Evolutionary conservation across 331 rosid species (phyloP).

Genomic region (Erythrophleum ivorense): DNA sequence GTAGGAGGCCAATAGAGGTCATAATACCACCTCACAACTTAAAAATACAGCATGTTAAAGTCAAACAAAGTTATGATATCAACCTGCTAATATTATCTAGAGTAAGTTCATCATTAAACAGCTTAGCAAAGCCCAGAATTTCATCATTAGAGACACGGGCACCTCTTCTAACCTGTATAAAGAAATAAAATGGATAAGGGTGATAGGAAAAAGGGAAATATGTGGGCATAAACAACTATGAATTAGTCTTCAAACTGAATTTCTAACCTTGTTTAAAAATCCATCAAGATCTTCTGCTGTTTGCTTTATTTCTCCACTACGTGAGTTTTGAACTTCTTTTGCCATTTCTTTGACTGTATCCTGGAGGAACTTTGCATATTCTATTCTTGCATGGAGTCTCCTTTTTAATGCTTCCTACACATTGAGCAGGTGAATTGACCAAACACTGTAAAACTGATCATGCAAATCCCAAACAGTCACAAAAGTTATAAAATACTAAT

Average conservation of each 20-base stretch:
- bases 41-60: constrained; percentile 27
- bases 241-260: constrained; percentile 33
- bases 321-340: constrained; percentile 86
- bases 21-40: constrained; percentile 35
- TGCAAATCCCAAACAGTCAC: constrained; percentile 33
- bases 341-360: constrained; percentile 99
- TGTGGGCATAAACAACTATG: not conserved
- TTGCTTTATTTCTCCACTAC: constrained; percentile 87
- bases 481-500: constrained; percentile 16
- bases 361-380: constrained; percentile 93
- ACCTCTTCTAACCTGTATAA: constrained; percentile 86
- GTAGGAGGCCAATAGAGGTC: constrained; percentile 33
- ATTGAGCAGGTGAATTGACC: constrained; percentile 43
- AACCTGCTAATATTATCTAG: constrained; percentile 97
- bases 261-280: constrained; percentile 69
- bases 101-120: constrained; percentile 96
- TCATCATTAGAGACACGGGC: constrained; percentile 81
- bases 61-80: constrained; percentile 38
- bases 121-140: constrained; percentile 91
- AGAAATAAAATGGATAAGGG: constrained; percentile 24
- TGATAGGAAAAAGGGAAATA: constrained; percentile 24
- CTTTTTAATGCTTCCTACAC: constrained; percentile 90
- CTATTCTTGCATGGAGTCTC: constrained; percentile 90
- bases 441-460: constrained; percentile 36
- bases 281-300: constrained; percentile 96